Percentiles rank a stretch among this genome's conserved stretches.
phyloP scores from a whole-genome alignment of 2,329 filamentous ascomycete genomes.

The Pseudogymnoascus destructans region DNA sequence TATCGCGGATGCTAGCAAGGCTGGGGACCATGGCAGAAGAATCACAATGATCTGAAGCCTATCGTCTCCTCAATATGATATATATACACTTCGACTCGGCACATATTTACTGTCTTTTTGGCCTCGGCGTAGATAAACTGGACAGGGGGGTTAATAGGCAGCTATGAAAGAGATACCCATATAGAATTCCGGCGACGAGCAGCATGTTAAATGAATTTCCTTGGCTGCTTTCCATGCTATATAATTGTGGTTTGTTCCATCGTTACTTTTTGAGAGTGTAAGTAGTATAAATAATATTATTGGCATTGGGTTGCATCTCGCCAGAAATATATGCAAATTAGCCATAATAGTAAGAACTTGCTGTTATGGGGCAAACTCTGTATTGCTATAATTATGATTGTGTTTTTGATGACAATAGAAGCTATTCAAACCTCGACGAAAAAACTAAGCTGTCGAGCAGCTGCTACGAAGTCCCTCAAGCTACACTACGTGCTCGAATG shows the following conservation, averaged over 20 bases:
- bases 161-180: neutral
- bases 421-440: too few relatives aligned
- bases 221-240: neutral
- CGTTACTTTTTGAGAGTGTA: neutral
- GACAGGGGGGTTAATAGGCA: neutral
- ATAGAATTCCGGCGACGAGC: neutral
- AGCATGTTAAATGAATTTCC: conserved; percentile 1
- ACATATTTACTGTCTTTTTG: conserved; percentile 4
- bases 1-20: conserved; percentile 38
- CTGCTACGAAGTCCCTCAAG: too few relatives aligned
- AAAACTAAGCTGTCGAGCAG: too few relatives aligned
- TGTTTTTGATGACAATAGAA: neutral
- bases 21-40: conserved; percentile 23
- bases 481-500: too few relatives aligned
- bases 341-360: too few relatives aligned
- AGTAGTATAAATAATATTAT: neutral
- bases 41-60: neutral
- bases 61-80: neutral
- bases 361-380: too few relatives aligned
- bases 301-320: neutral
- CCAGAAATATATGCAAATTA: neutral
- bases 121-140: conserved; percentile 1
- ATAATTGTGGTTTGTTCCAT: neutral
- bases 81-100: conserved; percentile 1
- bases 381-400: too few relatives aligned